Evolutionary conservation across 352 stramenopile species (phyloP).

Genomic region (Lagenidium giganteum): DNA sequence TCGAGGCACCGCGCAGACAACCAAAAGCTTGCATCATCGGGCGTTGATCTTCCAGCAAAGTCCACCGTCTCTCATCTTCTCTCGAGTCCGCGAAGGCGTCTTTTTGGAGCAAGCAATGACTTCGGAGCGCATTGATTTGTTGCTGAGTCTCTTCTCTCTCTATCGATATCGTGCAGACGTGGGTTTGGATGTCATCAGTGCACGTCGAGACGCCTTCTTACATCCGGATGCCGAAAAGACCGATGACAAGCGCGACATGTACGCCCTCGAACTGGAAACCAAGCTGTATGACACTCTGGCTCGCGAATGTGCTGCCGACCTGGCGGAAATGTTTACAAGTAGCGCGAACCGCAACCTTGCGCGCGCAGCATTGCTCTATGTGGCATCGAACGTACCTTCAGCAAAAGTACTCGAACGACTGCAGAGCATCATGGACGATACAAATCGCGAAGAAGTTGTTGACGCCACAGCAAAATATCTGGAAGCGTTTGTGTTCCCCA

Average conservation of each 20-base stretch:
- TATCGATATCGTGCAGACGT: slow-evolving; percentile 85
- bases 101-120: slow-evolving; percentile 21
- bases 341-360: slow-evolving; percentile 47
- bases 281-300: slow-evolving; percentile 72
- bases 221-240: slow-evolving; percentile 11
- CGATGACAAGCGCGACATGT: slow-evolving; percentile 14
- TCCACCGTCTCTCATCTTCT: slow-evolving; percentile 67
- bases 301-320: slow-evolving; percentile 50
- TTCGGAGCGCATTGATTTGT: slow-evolving; percentile 61
- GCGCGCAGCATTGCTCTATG: slow-evolving; percentile 59
- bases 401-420: slow-evolving; percentile 55
- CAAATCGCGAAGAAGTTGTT: slow-evolving; percentile 47
- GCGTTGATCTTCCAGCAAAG: slow-evolving; percentile 73
- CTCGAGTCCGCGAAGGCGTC: slow-evolving; percentile 42
- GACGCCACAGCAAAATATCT: slow-evolving; percentile 60
- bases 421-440: slow-evolving; percentile 32
- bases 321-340: slow-evolving; percentile 60
- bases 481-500: slow-evolving; percentile 73
- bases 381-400: slow-evolving; percentile 59
- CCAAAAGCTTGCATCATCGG: slow-evolving; percentile 1
- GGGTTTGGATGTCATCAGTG: slow-evolving; percentile 14
- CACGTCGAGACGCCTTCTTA: slow-evolving; percentile 26
- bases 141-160: slow-evolving; percentile 78
- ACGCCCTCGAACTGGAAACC: slow-evolving; percentile 67
- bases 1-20: slow-evolving; percentile 18